Percentiles rank a stretch among this genome's conserved stretches.
Evolutionary conservation across 2,329 filamentous ascomycete species (phyloP).

Genomic region (Diaporthe citrichinensis): DNA sequence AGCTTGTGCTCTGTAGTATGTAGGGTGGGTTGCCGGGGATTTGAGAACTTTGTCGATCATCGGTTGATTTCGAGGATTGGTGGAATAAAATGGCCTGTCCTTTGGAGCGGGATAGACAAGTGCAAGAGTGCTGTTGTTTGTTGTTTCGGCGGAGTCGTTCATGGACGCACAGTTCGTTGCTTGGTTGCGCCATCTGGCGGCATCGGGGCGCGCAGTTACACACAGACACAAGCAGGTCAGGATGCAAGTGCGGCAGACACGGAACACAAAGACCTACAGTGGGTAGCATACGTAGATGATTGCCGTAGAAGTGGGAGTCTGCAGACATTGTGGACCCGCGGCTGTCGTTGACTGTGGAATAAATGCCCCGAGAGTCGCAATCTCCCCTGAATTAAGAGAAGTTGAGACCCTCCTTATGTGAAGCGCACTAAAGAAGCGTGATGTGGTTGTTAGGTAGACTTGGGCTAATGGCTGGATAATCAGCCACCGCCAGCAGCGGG

Average conservation of each 20-base stretch:
- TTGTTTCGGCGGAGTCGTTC: not conserved
- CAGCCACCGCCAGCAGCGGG: constrained; percentile 4
- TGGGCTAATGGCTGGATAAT: not conserved
- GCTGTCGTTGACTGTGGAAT: constrained; percentile 16
- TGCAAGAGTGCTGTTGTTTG: not conserved
- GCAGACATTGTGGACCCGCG: constrained; percentile 9
- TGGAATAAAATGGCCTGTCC: not conserved
- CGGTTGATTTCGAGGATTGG: constrained; percentile 8
- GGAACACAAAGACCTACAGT: not conserved
- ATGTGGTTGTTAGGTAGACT: not conserved
- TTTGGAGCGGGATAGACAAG: not conserved
- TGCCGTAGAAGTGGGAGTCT: not conserved
- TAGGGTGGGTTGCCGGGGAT: constrained; percentile 3
- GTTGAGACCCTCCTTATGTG: constrained; percentile 28
- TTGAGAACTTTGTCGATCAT: constrained; percentile 8
- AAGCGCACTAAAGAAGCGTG: constrained; percentile 31
- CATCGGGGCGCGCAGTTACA: not conserved
- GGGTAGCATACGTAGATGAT: not conserved
- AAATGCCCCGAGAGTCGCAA: constrained; percentile 25
- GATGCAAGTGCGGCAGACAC: not conserved
- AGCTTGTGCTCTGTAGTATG: not conserved
- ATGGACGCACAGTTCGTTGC: not conserved
- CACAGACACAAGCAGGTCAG: not conserved
- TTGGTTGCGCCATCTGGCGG: not conserved
- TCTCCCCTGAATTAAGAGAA: constrained; percentile 29